Evolutionary conservation across 345 rosid genomes (phyloP).

Genomic region (Boechera stricta): DNA sequence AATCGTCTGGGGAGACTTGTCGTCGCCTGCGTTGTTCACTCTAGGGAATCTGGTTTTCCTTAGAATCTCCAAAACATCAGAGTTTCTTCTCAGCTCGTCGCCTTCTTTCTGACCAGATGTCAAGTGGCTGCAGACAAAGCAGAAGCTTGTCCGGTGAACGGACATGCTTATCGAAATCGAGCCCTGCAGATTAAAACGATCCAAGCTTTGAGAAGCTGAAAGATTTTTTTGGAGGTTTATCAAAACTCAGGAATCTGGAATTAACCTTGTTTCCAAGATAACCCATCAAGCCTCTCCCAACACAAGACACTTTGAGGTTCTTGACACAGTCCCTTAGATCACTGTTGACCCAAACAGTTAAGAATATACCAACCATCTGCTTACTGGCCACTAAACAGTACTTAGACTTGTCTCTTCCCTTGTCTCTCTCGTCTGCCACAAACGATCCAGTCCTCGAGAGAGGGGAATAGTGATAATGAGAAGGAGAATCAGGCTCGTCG

Average conservation of each 20-base stretch:
- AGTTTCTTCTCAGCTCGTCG: constrained; percentile 88
- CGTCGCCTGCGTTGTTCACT: constrained; percentile 64
- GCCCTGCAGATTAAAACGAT: constrained; percentile 64
- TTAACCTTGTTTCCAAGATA: constrained; percentile 98
- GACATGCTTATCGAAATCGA: constrained; percentile 98
- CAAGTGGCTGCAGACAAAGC: constrained; percentile 96
- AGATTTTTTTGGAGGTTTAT: background rate
- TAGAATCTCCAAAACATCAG: constrained; percentile 96
- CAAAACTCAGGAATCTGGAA: background rate
- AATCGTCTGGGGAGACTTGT: constrained; percentile 84
- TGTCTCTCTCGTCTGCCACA: constrained; percentile 61
- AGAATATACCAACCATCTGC: constrained; percentile 98
- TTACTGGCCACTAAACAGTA: constrained; percentile 94
- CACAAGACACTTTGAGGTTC: constrained; percentile 93
- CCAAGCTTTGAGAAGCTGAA: background rate
- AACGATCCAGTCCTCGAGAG: constrained; percentile 55
- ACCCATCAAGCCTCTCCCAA: constrained; percentile 99
- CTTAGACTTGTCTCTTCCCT: constrained; percentile 57
- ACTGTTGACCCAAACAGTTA: constrained; percentile 90
- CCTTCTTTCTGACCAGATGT: constrained; percentile 99
- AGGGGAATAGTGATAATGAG: constrained; percentile 56
- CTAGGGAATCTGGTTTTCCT: constrained; percentile 94
- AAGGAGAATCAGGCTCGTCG: constrained; percentile 80
- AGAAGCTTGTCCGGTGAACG: constrained; percentile 90
- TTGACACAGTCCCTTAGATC: constrained; percentile 72